These are phyloP conservation scores for Phascolomyces articulosus DNA, from an alignment of 371 early-diverging fungal species.

Conservation along the genomic window DNA sequence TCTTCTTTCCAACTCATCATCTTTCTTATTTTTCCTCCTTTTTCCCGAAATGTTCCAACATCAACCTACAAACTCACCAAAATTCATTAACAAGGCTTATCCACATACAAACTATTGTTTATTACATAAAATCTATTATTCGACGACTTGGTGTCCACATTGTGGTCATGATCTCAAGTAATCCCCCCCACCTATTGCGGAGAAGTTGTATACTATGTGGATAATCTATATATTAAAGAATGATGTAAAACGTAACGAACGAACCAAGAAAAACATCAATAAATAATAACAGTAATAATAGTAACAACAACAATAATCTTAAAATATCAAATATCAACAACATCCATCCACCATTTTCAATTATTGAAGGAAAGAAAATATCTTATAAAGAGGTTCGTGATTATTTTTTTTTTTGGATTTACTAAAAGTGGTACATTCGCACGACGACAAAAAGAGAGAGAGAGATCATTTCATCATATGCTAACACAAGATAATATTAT, in stretches of 20 bases:
- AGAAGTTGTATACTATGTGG: neutral
- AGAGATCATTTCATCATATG: neutral
- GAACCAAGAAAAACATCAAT: neutral
- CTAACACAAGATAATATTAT: constrained; percentile 4
- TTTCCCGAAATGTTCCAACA: constrained; percentile 3
- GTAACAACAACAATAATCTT: too few species aligned
- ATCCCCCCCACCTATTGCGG: too few species aligned
- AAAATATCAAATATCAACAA: too few species aligned
- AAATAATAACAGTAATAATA: too few species aligned
- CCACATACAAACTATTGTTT: constrained; percentile 19
- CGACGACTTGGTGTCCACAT: constrained; percentile 27
- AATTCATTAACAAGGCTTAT: neutral
- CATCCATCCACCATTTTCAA: too few species aligned
- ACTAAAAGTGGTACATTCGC: constrained; percentile 3
- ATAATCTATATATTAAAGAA: neutral
- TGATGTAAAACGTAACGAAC: constrained; percentile 1
- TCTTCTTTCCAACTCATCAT: neutral
- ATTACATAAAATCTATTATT: constrained; percentile 21
- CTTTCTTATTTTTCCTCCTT: neutral
- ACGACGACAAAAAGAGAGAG: too few species aligned
- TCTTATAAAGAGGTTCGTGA: neutral
- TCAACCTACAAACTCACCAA: neutral
- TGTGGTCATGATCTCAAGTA: constrained; percentile 24
- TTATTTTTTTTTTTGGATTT: neutral
- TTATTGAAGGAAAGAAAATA: too few species aligned